Conservation (phyloP, 768 basidiomycete species). For the Russula earlei region DNA sequence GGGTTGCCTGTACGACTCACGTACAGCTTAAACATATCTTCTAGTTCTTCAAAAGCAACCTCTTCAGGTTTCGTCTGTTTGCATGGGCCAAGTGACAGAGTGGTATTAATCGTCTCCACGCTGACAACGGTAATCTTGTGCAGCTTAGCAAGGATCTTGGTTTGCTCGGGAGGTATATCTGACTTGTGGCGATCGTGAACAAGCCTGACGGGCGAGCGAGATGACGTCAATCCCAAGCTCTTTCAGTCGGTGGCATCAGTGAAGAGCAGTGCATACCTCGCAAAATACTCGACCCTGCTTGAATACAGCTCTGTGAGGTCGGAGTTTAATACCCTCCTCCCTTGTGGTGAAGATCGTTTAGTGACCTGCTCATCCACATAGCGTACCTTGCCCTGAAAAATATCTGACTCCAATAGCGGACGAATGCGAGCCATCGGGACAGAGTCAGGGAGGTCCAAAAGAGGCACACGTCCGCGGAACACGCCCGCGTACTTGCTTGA, state of each 20-base stretch:
- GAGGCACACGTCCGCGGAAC: conserved; percentile 10
- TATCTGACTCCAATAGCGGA: conserved; percentile 12
- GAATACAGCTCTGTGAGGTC: conserved; percentile 10
- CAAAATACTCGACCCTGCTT: conserved; percentile 8
- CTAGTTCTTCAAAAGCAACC: neutral
- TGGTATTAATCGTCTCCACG: conserved; percentile 8
- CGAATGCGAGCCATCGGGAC: neutral
- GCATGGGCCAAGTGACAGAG: neutral
- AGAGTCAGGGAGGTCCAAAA: conserved; percentile 13
- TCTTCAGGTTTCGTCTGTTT: neutral
- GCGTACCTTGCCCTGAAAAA: conserved; percentile 10
- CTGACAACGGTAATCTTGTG: conserved; percentile 9
- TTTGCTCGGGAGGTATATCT: neutral
- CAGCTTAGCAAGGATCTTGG: conserved; percentile 3
- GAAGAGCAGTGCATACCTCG: conserved; percentile 1
- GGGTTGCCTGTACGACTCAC: neutral
- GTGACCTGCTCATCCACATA: conserved; percentile 5
- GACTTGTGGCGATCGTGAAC: neutral
- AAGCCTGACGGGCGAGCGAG: neutral
- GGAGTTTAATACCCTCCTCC: conserved; percentile 4
- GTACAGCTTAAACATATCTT: conserved; percentile 6
- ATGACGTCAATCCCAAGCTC: neutral
- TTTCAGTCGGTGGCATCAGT: neutral
- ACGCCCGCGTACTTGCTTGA: conserved; percentile 9
- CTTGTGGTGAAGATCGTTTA: conserved; percentile 1